These are phyloP conservation scores for Zygotorulaspora mrakii DNA, from an alignment of 1,139 yeast species.

Conservation along the genomic window DNA sequence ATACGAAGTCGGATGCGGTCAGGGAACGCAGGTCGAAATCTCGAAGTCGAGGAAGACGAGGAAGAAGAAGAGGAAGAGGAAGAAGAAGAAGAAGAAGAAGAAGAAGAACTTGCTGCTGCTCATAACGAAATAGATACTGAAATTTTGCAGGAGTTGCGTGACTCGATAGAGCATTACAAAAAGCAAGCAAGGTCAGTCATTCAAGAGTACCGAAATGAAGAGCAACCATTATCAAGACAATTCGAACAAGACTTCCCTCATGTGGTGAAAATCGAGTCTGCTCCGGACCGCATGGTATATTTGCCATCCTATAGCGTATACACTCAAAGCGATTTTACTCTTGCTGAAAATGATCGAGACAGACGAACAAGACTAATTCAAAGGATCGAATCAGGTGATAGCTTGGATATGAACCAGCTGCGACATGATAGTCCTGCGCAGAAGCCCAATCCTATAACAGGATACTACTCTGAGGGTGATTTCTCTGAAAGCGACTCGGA, in stretches of 20 bases:
- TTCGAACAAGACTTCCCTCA: conserved; percentile 1
- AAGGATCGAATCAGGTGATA: conserved; percentile 4
- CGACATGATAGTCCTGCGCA: conserved; percentile 2
- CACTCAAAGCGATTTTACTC: conserved; percentile 5
- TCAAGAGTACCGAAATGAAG: conserved; percentile 5
- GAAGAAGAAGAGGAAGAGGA: conserved; percentile 22
- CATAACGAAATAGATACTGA: too few relatives aligned
- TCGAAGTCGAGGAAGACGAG: conserved; percentile 24
- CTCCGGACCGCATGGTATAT: conserved; percentile 2
- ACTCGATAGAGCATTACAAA: conserved; percentile 18
- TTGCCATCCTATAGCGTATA: conserved; percentile 11
- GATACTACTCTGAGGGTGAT: conserved; percentile 2
- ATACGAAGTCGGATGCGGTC: conserved; percentile 18
- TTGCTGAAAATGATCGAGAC: conserved; percentile 6
- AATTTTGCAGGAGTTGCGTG: conserved; percentile 3
- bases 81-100: conserved; percentile 31
- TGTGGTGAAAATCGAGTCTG: conserved; percentile 1
- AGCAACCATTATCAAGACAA: conserved; percentile 4
- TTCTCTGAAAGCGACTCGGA: conserved; percentile 12
- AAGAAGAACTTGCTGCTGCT: too few relatives aligned
- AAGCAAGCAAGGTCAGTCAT: conserved; percentile 9
- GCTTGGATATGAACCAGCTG: not conserved
- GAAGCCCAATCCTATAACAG: conserved; percentile 1
- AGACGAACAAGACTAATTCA: conserved; percentile 5
- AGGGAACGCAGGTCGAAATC: conserved; percentile 4